A percentile compares a stretch with the other conserved stretches of the same genome.
Evolutionary conservation across 768 basidiomycete genomes (phyloP).

Genomic region (Heimioporus sp.): DNA sequence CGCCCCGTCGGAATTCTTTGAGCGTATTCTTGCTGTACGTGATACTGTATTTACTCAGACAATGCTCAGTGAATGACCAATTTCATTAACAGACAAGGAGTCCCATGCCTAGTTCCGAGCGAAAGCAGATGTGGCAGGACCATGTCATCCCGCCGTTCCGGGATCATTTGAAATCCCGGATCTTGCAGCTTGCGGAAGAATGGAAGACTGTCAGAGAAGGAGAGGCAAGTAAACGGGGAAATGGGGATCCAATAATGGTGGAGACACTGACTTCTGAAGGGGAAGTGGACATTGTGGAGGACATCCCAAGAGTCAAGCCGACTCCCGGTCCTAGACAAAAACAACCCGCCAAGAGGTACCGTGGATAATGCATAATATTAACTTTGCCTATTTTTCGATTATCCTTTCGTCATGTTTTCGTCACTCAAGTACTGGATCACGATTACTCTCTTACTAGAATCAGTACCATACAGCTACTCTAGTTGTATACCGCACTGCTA

Average conservation of each 20-base stretch:
- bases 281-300: conserved; percentile 41
- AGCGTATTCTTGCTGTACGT: conserved; percentile 42
- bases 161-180: conserved; percentile 40
- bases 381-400: conserved; percentile 3
- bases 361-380: conserved; percentile 21
- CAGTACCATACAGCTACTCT: conserved; percentile 19
- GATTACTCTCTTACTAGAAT: conserved; percentile 1
- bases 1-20: conserved; percentile 51
- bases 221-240: conserved; percentile 29
- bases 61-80: background rate
- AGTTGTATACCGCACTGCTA: conserved; percentile 14
- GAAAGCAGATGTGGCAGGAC: conserved; percentile 53
- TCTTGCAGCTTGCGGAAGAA: conserved; percentile 47
- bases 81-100: conserved; percentile 28
- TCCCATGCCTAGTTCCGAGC: conserved; percentile 34
- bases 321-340: conserved; percentile 9
- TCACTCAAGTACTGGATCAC: conserved; percentile 2
- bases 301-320: conserved; percentile 13
- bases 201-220: conserved; percentile 48
- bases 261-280: conserved; percentile 34
- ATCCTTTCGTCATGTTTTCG: conserved; percentile 1
- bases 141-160: conserved; percentile 46
- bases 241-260: conserved; percentile 13
- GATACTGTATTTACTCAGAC: background rate
- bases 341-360: conserved; percentile 23